Base-by-base conservation (phyloP, 108 stramenopile genomes). In the Craspedostauros australis region DNA sequence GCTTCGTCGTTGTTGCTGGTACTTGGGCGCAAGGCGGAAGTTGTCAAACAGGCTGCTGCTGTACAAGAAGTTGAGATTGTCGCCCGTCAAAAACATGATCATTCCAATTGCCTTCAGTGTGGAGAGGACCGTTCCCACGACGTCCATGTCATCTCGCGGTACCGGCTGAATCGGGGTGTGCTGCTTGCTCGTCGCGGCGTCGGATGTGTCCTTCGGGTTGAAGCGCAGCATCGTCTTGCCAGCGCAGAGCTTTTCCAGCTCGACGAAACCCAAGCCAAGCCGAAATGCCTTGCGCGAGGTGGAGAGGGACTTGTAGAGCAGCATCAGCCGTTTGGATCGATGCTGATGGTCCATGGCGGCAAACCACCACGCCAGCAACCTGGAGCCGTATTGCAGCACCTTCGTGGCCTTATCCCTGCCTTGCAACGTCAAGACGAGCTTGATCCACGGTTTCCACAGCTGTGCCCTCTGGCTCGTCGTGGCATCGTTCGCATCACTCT, bases 351-450 rank as follows among this genome's bases (percentile, higher is more conserved):
- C 45, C 36, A 70, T 51, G 7, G 60, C 77, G 2, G 61, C 54
- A 43, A 75, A 75, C 44, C 63, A 82, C 78, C 80, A 85, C 19
- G 57, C 50, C 47, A 86, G 32, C 18, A 90, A 51, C 9, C 88
- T 79, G 23, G 74, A 43, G 5, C 51, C 15, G 43, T 90, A 90
- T 46, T 86, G 84, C 31, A 90, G 45, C 3, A 82, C 49, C 49
- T 90, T 90, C 5, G 88, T 90, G 47, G 86, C 68, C 64, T 90
- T 90, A 50, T 90, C 88, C 0, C 88, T 62, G 1, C 88, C 88
- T 54, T 90, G 84, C 21, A 90, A 59, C 19, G 88, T 86, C 8
- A 90, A 52, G 3, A 73, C 62, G 44, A 83, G 60, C 19, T 72
- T 54, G 22, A 83, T 67, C 88, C 88, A 90, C 53, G 75, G 70